Evolutionary conservation across 2,329 filamentous ascomycete genomes (phyloP).

Genomic region (Paraphoma sp.): DNA sequence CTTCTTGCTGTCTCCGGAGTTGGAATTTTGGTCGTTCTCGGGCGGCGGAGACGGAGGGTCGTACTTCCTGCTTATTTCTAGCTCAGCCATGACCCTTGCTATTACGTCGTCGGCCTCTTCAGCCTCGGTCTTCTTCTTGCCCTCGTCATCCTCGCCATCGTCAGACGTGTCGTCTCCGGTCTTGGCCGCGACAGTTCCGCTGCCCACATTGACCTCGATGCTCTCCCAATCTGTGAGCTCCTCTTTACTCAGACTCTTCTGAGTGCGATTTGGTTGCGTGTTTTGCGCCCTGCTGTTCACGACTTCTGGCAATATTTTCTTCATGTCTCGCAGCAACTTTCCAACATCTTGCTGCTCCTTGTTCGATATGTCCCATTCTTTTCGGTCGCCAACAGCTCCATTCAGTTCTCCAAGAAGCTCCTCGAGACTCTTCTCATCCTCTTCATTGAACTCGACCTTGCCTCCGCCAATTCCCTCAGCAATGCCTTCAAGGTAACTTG

Average conservation of each 20-base stretch:
- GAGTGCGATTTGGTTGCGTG: neutral
- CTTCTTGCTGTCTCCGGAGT: slow-evolving; percentile 10
- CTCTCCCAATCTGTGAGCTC: slow-evolving; percentile 40
- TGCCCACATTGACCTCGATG: slow-evolving; percentile 39
- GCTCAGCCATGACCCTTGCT: slow-evolving; percentile 53
- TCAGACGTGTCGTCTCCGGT: slow-evolving; percentile 24
- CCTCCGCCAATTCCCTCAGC: slow-evolving; percentile 36
- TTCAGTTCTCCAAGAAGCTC: slow-evolving; percentile 53
- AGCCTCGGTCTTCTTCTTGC: slow-evolving; percentile 39
- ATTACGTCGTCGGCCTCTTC: slow-evolving; percentile 56
- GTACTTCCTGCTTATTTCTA: slow-evolving; percentile 53
- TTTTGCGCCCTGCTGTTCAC: slow-evolving; percentile 21
- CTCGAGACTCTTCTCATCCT: slow-evolving; percentile 56
- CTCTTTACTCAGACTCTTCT: slow-evolving; percentile 13
- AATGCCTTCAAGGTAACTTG: slow-evolving; percentile 40
- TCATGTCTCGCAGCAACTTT: slow-evolving; percentile 50
- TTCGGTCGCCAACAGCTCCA: slow-evolving; percentile 30
- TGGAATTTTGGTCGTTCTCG: slow-evolving; percentile 20
- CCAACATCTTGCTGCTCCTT: slow-evolving; percentile 52
- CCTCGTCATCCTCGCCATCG: slow-evolving; percentile 23
- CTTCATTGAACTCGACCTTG: slow-evolving; percentile 39
- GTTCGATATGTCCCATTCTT: slow-evolving; percentile 49
- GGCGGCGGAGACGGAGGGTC: slow-evolving; percentile 29
- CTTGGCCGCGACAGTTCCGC: slow-evolving; percentile 24
- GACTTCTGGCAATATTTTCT: slow-evolving; percentile 46